Base-by-base conservation (phyloP, 2,329 filamentous ascomycete species). In the Neobulgaria alba region DNA sequence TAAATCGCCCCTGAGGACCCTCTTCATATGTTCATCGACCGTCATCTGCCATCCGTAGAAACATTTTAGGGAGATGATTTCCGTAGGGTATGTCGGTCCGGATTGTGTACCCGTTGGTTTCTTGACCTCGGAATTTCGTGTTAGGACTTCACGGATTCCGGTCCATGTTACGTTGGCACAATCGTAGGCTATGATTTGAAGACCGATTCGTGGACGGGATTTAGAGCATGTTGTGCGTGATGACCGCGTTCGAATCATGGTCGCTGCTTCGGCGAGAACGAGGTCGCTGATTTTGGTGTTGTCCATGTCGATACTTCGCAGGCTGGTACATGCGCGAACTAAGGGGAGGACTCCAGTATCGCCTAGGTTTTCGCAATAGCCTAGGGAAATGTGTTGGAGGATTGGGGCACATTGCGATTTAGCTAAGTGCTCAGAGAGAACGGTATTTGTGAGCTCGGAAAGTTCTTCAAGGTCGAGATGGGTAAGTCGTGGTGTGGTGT, bases 31-130 rank as follows among this genome's bases (percentile, higher is more conserved):
- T 61, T 95, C 88, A 51, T 95, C 84, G 3, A 95, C 88, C 0
- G 88, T 95, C 65, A 86, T 85, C 64, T 96, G 90, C 77, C 86
- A 95, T 31, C 84, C 87, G 61, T 94, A 94, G 67, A 90, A 96
- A 63, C 88, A 94, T 62, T 95, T 95, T 32, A 96, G 72, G 4
- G 79, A 71, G 45, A 96, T 87, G 42, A 93, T 77, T 58, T 95
- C 82, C 1, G 77, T 75, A 0, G 87, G 85, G 53, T 81, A 89
- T 1, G 55, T 53, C 2, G 46, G 42, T 10, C 36, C 39, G 12
- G 26, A 26, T 29, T 45, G 33, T 4, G 33, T n/a, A 14, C 39
- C 36, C 3, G 33, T 63, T 2, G 70, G 68, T 12, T 73, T 73
- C 20, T 72, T 75, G 33, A 85, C 70, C 55, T 88, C 83, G 9